Base-by-base conservation (phyloP, 306 rosid genomes). In the Sindora glabra region DNA sequence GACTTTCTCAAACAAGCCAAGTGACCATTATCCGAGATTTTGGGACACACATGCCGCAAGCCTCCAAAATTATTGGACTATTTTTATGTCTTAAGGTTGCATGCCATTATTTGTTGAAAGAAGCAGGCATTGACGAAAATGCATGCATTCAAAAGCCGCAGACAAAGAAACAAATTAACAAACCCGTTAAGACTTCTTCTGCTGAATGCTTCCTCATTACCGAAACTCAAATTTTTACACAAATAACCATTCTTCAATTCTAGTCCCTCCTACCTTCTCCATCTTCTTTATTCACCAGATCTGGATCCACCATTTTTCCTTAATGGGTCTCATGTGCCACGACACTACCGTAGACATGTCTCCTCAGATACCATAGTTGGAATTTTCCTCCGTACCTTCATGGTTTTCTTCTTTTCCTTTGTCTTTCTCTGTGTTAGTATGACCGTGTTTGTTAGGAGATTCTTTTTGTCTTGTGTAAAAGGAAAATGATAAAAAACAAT, bases 291-390 rank as follows among this genome's bases (percentile, higher is more conserved):
- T 45, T 69, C 26, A 25, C 29, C 65, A 22, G 14, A 41, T 59
- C 72, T 37, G 81, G 79, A 34, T 71, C 80, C 81, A 64, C 82
- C 70, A 68, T 64, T 68, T 26, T 68, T 74, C 73, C 40, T 64
- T 10, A 76, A 70, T 59, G 80, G 79, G 62, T 65, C 78, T 68
- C 69, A 64, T 73, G 64, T 48, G 52, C 77, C 62, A 50, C 56
- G 44, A 48, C 54, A 48, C 46, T 69, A 15, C 63, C 64, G 33
- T 64, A 68, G 48, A 47, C 79, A 50, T 68, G 56, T 75, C 71
- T 59, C 83, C 68, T 77, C 76, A 50, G 59, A 79, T 81, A 65
- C 77, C 83, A 71, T 83, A 71, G 58, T 68, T 48, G 91, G 89
- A 75, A 58, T 13, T 47, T 55, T 76, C 59, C 47, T 42, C 48